These are phyloP conservation scores for Fusarium chaquense DNA, from an alignment of 2,329 filamentous ascomycete species.

Conservation along the genomic window DNA sequence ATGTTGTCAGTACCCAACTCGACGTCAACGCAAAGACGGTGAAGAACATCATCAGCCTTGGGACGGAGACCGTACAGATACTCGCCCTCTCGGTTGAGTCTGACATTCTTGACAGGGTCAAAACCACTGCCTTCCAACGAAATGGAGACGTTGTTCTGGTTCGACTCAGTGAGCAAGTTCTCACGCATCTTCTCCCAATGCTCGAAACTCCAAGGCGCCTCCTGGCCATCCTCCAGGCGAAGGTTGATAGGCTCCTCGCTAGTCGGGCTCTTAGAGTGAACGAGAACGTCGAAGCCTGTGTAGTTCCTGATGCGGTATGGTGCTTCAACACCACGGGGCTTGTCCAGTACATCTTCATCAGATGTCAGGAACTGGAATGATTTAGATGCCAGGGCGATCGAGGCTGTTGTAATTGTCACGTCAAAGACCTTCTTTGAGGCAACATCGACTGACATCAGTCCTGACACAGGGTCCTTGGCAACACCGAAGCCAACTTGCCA, in stretches of 20 bases:
- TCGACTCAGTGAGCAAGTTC: constrained; percentile 85
- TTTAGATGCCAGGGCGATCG: constrained; percentile 92
- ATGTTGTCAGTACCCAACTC: constrained; percentile 93
- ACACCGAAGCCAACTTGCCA: constrained; percentile 96
- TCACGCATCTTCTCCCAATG: constrained; percentile 97
- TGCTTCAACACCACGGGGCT: constrained; percentile 89
- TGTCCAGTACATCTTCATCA: constrained; percentile 87
- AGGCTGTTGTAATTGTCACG: constrained; percentile 90
- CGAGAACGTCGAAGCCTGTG: constrained; percentile 88
- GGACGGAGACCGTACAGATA: constrained; percentile 89
- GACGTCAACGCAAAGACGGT: constrained; percentile 92
- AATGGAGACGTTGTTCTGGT: constrained; percentile 81
- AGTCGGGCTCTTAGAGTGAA: constrained; percentile 79
- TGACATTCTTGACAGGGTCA: constrained; percentile 87
- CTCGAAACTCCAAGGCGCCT: constrained; percentile 96
- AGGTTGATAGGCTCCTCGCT: constrained; percentile 77
- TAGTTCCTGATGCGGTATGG: constrained; percentile 96
- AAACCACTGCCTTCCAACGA: constrained; percentile 94
- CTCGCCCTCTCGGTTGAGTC: constrained; percentile 94
- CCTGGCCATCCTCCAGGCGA: constrained; percentile 87
- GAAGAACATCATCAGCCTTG: constrained; percentile 84
- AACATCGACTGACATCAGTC: constrained; percentile 84
- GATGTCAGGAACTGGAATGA: constrained; percentile 91
- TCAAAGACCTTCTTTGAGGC: constrained; percentile 92
- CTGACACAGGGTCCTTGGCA: constrained; percentile 79